Base-by-base conservation (phyloP, 495 filamentous ascomycete species). In the Neurospora intermedia region DNA sequence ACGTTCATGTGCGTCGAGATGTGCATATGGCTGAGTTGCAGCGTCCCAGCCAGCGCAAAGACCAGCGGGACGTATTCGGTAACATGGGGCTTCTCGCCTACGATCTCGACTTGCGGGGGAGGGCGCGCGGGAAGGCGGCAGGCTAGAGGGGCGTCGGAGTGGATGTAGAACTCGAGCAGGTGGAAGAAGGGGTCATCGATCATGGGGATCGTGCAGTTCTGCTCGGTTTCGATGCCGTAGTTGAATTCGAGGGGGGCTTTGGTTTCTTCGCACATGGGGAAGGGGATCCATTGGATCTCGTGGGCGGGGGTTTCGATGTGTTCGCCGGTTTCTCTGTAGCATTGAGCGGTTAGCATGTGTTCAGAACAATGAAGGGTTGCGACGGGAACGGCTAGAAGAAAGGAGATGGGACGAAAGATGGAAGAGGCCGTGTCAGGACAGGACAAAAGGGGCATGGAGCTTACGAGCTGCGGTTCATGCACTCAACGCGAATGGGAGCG, bases 121-220 rank as follows among this genome's bases (percentile, higher is more conserved):
- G 94, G 94, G 7, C 88, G 89, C 11, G 93, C 90, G 48, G 95
- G 94, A 3, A 98, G 88, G 73, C 96, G 94, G 83, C 96, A 99
- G 69, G 93, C 91, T 66, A 99, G 87, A 40, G 96, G 96, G 13
- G 92, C 93, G 81, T 99, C 96, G 84, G 91, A 93, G 86, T 98
- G 96, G 77, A 98, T 91, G 88, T 98, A 98, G 88, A 97, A 98
- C 83, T 99, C 96, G 81, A 98, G 89, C 59, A 98, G 91, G 83
- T 99, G 96, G 88, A 96, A 99, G 86, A 97, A 90, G 23, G 91
- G 88, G 82, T 99, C 96, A 78, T 89, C 84, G 78, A 98, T 88
- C 78, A 92, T 87, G 78, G 90, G 83, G 81, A 98, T 92, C 69
- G 96, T 99, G 85, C 96, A 99, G 83, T 94, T 97, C 76, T 97